Base-by-base conservation (phyloP, 805 yeast genomes). In the Nakazawaea ernobii region DNA sequence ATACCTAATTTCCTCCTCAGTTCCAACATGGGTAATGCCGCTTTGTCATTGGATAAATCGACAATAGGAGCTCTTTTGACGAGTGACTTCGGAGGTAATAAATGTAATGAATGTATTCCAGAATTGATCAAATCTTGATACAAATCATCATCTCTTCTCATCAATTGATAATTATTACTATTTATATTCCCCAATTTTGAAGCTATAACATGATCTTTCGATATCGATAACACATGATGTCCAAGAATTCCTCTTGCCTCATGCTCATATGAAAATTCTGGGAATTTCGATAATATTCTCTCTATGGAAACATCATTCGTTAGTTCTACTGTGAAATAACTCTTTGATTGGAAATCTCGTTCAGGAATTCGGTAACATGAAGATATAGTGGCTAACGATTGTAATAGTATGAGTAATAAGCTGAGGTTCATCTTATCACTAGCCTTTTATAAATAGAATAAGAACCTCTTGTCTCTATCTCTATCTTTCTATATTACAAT, bases 291-390 rank as follows among this genome's bases (percentile, higher is more conserved):
- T 10, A 64, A 56, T 44, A 84, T 70, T n/a, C 66, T 58, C 0
- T 50, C 43, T 8, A 70, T 55, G 8, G 69, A 65, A 27, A 46
- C 46, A 39, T 52, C 60, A 20, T 62, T 51, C 1, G 67, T 61
- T 10, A 82, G 54, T 53, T 85, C 88, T 14, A 86, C 70, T 7
- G 86, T 76, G 54, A 84, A 83, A 63, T 86, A 86, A 50, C 76
- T 74, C 39, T 72, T 70, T 15, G 52, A 52, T 3, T 55, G 66
- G 60, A 76, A 84, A 60, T 85, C 80, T 53, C 79, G 70, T 11
- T 45, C 38, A 6, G 58, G 58, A 40, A 58, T 46, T 5, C 39
- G n/a, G 39, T 20, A 33, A 17, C 20, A 44, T 29, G 42, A 29
- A 7, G 35, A 39, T 30, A 39, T 15, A 20, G 24, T 20, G 15